phyloP scores from a whole-genome alignment of 495 filamentous ascomycete genomes.

The Chaetomium cochliodes region DNA sequence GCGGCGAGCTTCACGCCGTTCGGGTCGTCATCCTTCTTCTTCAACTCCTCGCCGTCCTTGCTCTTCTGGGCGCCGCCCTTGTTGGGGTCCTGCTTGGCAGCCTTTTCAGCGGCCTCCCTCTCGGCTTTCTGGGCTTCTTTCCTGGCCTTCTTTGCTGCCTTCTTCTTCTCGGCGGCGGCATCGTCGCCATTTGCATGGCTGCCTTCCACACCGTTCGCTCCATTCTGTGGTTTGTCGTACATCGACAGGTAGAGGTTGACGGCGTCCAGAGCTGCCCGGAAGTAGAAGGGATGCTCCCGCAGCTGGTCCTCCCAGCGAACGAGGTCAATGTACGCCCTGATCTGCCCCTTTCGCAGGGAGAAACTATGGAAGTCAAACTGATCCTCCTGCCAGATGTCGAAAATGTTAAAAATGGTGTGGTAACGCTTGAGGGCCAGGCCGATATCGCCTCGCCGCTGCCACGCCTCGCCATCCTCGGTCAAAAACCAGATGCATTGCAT shows the following conservation, averaged over 20 bases:
- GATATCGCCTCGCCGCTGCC: conserved; percentile 76
- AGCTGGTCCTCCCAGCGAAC: conserved; percentile 90
- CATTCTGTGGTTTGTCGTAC: conserved; percentile 69
- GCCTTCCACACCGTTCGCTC: conserved; percentile 47
- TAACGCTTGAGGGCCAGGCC: conserved; percentile 90
- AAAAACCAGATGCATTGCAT: conserved; percentile 99
- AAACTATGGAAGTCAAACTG: conserved; percentile 99
- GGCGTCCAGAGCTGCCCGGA: conserved; percentile 78
- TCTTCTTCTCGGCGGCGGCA: conserved; percentile 75
- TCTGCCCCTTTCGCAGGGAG: conserved; percentile 90
- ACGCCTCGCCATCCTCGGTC: conserved; percentile 91
- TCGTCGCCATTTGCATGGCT: conserved; percentile 54
- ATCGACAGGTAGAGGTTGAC: conserved; percentile 77
- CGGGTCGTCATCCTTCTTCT: conserved; percentile 88
- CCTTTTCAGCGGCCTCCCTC: conserved; percentile 70
- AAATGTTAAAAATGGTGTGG: conserved; percentile 81
- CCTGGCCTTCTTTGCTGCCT: conserved; percentile 91
- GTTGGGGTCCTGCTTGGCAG: conserved; percentile 71
- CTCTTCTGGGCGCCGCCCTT: conserved; percentile 53
- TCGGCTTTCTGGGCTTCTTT: conserved; percentile 85
- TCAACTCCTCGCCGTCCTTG: conserved; percentile 49
- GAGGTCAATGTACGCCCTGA: conserved; percentile 94
- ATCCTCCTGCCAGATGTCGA: conserved; percentile 96
- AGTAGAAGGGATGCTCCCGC: conserved; percentile 89
- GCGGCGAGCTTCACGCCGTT: conserved; percentile 71